Base-by-base conservation (phyloP, 169 alveolate species). In the Babesia gibsoni region DNA sequence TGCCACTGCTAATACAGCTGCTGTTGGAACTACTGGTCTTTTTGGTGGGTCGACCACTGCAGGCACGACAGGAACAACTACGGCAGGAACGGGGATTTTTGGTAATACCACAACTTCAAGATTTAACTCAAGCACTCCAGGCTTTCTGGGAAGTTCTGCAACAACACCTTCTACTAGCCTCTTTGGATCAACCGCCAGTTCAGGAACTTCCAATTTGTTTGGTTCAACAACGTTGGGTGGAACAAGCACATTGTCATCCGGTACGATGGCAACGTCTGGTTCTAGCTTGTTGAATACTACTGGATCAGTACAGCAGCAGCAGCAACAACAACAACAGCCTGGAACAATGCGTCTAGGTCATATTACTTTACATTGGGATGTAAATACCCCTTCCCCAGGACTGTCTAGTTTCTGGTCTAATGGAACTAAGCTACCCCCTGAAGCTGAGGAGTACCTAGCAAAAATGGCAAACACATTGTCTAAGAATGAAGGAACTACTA, bases 361-460 rank as follows among this genome's bases (percentile, higher is more conserved):
- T 4, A 14, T 63, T 4, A 63, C 32, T 23, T 45, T 53, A 41
- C 43, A 22, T 18, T 75, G 81, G 81, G 42, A 54, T 43, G 41
- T 67, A 27, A 37, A 57, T 39, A 29, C 81, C 9, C 82, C 79
- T 8, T 37, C 83, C 0, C 85, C 85, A 12, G 85, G 85, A 10
- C 36, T 75, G 27, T 37, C 52, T 0, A 75, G 85, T 49, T 75
- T 75, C 43, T 75, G 85, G 85, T 53, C 85, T 14, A 75, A 35
- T 53, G 64, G 56, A n/a, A 23, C 61, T 25, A 64, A 42, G 30
- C 56, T 75, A 22, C 85, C 85, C 4, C 82, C 59, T 14, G 85
- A 75, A 65, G 85, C 85, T 3, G 18, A 32, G 59, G 75, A 75
- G 29, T 67, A 75, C 50, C 56, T 73, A 25, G 52, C 50, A 36